Evolutionary conservation across 306 rosid genomes (phyloP).

Genomic region (Hippophae tibetana): DNA sequence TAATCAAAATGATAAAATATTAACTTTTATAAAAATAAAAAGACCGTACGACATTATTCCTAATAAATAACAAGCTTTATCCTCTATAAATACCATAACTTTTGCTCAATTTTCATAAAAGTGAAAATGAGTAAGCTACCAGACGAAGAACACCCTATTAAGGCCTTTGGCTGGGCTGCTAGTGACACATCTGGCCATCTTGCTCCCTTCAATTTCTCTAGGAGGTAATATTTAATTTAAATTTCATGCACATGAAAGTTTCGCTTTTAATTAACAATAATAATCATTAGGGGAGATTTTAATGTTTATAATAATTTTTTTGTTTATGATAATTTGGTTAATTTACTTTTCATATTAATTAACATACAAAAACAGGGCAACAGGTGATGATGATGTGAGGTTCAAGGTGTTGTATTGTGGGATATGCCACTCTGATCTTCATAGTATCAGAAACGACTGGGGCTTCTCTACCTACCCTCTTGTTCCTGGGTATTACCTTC

Average conservation of each 20-base stretch:
- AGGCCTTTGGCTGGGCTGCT: constrained; percentile 46
- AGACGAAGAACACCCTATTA: constrained; percentile 30
- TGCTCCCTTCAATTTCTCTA: constrained; percentile 33
- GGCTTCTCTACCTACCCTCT: constrained; percentile 10
- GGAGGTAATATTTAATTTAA: constrained; percentile 21
- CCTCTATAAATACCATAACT: too few species aligned
- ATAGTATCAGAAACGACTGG: constrained; percentile 17
- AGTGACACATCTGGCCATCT: constrained; percentile 27
- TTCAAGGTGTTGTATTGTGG: constrained; percentile 24
- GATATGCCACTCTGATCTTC: constrained; percentile 23
- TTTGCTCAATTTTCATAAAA: too few species aligned
- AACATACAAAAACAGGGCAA: constrained; percentile 2
- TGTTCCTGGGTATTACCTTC: constrained; percentile 16
- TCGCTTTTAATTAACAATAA: neutral
- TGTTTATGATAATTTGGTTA: neutral
- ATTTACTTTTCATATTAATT: neutral
- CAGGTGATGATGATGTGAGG: constrained; percentile 15
- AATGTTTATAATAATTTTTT: neutral
- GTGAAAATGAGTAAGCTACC: constrained; percentile 7
- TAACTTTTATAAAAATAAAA: too few species aligned
- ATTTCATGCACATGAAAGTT: neutral
- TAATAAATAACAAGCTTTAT: too few species aligned
- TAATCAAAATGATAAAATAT: too few species aligned
- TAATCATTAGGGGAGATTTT: neutral
- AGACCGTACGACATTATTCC: too few species aligned